These are phyloP conservation scores for Talaromyces rugulosus DNA, from an alignment of 2,329 filamentous ascomycete species.

Conservation along the genomic window DNA sequence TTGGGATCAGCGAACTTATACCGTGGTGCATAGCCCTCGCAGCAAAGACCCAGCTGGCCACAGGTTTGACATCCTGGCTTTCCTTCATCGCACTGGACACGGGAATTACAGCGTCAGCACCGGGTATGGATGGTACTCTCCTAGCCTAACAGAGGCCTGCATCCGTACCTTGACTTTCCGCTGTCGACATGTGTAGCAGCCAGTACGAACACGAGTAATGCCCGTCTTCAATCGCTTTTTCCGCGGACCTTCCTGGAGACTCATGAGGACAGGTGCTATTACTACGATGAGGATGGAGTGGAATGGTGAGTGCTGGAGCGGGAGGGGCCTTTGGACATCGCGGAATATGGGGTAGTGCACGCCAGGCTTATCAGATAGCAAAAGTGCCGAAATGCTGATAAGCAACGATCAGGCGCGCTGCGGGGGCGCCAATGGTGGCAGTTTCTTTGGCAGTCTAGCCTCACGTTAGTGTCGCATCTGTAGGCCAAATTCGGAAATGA, in stretches of 20 bases:
- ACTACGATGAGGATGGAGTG: neutral
- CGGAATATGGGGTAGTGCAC: neutral
- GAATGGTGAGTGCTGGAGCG: neutral
- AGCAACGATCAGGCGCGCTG: too few species aligned
- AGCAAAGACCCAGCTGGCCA: slow-evolving; percentile 4
- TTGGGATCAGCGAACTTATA: slow-evolving; percentile 7
- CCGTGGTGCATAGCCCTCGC: slow-evolving; percentile 7
- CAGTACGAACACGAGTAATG: slow-evolving; percentile 8
- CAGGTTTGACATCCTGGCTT: slow-evolving; percentile 4
- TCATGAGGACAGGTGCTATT: neutral
- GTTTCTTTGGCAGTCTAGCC: neutral
- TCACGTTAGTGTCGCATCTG: neutral
- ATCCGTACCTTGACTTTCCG: slow-evolving; percentile 7
- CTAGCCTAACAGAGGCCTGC: neutral
- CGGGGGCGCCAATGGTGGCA: neutral
- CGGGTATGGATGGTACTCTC: too few species aligned
- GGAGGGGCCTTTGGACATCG: neutral
- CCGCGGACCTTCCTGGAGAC: neutral
- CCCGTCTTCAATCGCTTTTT: slow-evolving; percentile 5
- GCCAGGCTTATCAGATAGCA: neutral
- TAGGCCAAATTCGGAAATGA: neutral
- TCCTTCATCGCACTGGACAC: slow-evolving; percentile 6
- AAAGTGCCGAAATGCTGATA: too few species aligned
- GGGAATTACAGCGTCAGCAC: neutral
- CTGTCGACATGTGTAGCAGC: slow-evolving; percentile 8